Conservation (phyloP, 1,284 basidiomycete species). For the Phenoliferia sp. region DNA sequence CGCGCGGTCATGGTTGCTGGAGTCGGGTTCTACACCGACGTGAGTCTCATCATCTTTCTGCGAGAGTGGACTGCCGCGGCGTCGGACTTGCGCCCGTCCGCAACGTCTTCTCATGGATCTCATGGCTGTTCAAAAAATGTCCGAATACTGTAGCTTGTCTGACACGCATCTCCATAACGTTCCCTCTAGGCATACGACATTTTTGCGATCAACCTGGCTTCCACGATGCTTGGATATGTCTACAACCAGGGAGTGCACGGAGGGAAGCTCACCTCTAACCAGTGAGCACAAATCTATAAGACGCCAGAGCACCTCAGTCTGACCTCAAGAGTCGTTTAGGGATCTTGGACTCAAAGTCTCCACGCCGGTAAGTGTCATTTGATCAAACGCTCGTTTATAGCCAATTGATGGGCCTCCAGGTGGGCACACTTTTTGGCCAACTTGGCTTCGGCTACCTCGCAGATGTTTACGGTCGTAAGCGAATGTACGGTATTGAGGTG, state of each 20-base stretch:
- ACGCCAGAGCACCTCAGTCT: too few relatives aligned
- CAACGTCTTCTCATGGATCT: too few relatives aligned
- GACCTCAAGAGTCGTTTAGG: too few relatives aligned
- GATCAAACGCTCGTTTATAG: too few relatives aligned
- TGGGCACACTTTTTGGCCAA: neutral
- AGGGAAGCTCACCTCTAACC: slow-evolving; percentile 50
- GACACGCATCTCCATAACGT: too few relatives aligned
- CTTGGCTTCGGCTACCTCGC: slow-evolving; percentile 58
- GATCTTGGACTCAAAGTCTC: slow-evolving; percentile 64
- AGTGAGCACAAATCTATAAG: too few relatives aligned
- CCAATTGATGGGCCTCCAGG: too few relatives aligned
- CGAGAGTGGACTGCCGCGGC: slow-evolving; percentile 1
- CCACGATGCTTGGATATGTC: slow-evolving; percentile 69
- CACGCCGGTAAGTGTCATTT: slow-evolving; percentile 49
- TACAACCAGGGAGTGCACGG: slow-evolving; percentile 48
- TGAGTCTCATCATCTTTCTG: slow-evolving; percentile 11
- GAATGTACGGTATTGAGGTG: slow-evolving; percentile 61
- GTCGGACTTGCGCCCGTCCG: slow-evolving; percentile 3
- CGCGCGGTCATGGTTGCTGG: slow-evolving; percentile 62
- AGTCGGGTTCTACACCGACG: slow-evolving; percentile 62
- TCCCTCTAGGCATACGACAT: slow-evolving; percentile 62
- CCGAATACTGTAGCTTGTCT: too few relatives aligned
- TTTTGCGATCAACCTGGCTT: slow-evolving; percentile 71
- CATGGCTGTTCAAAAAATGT: too few relatives aligned
- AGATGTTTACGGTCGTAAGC: slow-evolving; percentile 65